A percentile compares a stretch with the other conserved stretches of the same genome.
phyloP scores from a whole-genome alignment of 176 grass and related monocot genomes.

The Triticum urartu region DNA sequence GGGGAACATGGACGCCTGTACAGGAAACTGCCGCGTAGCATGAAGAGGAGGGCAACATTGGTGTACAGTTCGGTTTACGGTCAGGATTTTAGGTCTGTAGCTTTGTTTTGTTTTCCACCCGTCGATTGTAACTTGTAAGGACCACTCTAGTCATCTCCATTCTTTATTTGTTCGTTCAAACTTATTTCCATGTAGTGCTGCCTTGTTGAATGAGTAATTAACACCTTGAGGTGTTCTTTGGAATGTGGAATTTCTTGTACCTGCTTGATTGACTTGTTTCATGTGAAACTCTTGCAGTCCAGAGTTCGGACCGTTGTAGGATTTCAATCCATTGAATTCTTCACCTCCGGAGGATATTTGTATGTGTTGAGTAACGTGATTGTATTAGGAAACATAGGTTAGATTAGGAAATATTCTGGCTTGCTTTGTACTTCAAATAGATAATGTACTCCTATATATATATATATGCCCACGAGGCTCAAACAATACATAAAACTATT shows the following conservation, averaged over 20 bases:
- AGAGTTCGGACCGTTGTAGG: neutral
- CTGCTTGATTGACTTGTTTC: neutral
- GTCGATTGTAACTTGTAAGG: constrained; percentile 1
- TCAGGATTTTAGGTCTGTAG: neutral
- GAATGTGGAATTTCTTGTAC: neutral
- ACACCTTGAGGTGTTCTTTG: neutral
- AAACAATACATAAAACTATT: no score
- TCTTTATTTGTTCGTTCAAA: constrained; percentile 1
- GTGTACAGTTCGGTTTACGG: constrained; percentile 27
- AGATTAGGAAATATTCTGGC: no score
- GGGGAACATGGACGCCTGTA: neutral
- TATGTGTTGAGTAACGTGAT: no score
- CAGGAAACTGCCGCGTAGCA: neutral
- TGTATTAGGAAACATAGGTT: no score
- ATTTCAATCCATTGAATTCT: neutral
- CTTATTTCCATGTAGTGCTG: neutral
- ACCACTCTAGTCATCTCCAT: neutral
- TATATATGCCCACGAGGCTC: no score
- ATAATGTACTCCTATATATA: no score
- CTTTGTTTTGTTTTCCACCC: neutral
- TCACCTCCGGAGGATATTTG: neutral
- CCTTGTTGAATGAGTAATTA: neutral
- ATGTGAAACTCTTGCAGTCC: neutral
- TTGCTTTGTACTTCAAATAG: no score
- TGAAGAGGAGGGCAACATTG: neutral